Evolutionary conservation across 1,139 yeast genomes (phyloP).

Genomic region (Candida smagusa): DNA sequence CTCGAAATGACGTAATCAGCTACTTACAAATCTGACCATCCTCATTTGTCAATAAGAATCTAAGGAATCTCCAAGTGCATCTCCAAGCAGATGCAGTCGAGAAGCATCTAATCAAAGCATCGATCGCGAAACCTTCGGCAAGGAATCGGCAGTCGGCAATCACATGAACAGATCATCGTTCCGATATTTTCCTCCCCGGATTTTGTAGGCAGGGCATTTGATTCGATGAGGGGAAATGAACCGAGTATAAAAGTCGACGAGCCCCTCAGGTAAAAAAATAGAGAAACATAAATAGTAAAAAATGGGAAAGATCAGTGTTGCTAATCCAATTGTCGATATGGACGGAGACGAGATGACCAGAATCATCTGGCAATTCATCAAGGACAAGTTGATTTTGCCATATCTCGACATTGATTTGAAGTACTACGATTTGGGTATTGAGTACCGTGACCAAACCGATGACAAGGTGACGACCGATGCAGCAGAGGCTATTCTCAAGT

Average conservation of each 20-base stretch:
- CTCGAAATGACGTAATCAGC: background rate
- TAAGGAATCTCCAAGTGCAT: too few species aligned
- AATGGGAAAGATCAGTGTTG: constrained; percentile 58
- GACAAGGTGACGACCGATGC: constrained; percentile 75
- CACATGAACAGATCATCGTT: background rate
- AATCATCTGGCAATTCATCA: constrained; percentile 77
- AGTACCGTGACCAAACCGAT: constrained; percentile 66
- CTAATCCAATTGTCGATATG: constrained; percentile 73
- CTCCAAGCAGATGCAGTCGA: too few species aligned
- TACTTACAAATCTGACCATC: background rate
- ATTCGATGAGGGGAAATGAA: background rate
- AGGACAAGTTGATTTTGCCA: constrained; percentile 66
- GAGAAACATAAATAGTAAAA: constrained; percentile 1
- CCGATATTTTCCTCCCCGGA: constrained; percentile 1
- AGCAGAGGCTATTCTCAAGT: constrained; percentile 69
- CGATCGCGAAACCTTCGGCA: too few species aligned
- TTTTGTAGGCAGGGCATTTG: background rate
- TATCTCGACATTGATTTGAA: constrained; percentile 70
- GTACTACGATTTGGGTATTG: constrained; percentile 72
- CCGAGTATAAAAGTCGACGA: constrained; percentile 3
- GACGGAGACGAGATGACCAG: constrained; percentile 89
- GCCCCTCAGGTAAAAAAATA: constrained; percentile 1
- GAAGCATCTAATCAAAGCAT: too few species aligned
- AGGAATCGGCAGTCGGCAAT: too few species aligned
- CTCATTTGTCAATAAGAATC: too few species aligned